These are phyloP conservation scores for Xerocomus brunneocitrinus DNA, from an alignment of 768 basidiomycete species.

Conservation along the genomic window DNA sequence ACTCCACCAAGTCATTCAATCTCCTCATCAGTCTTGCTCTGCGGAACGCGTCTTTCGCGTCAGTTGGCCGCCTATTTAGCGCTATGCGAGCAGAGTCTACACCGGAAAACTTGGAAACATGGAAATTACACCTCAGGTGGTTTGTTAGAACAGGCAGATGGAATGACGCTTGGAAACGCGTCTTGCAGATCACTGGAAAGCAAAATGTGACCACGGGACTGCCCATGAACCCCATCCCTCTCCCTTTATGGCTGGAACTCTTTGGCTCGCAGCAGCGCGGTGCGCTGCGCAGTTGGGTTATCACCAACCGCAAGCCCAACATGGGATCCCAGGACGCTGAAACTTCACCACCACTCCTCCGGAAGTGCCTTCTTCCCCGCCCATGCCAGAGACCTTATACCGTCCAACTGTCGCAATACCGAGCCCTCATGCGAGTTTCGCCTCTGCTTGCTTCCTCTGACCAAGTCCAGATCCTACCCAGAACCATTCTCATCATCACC, in stretches of 20 bases:
- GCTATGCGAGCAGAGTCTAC: slow-evolving; percentile 45
- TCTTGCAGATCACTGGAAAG: slow-evolving; percentile 22
- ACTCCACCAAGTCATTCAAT: slow-evolving; percentile 42
- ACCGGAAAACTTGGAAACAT: slow-evolving; percentile 47
- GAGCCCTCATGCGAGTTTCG: slow-evolving; percentile 38
- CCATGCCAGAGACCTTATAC: slow-evolving; percentile 8
- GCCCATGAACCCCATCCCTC: slow-evolving; percentile 29
- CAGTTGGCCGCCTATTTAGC: slow-evolving; percentile 40
- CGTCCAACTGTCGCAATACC: slow-evolving; percentile 29
- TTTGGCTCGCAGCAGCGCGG: slow-evolving; percentile 41
- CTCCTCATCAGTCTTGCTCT: slow-evolving; percentile 45
- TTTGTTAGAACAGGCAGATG: slow-evolving; percentile 53
- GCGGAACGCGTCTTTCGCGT: slow-evolving; percentile 45
- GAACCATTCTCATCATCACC: slow-evolving; percentile 43
- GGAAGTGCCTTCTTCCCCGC: slow-evolving; percentile 15
- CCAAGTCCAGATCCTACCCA: slow-evolving; percentile 35
- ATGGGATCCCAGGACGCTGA: not conserved
- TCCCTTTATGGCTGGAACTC: slow-evolving; percentile 60
- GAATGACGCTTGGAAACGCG: slow-evolving; percentile 52
- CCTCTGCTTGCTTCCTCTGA: slow-evolving; percentile 36
- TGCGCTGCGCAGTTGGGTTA: slow-evolving; percentile 23
- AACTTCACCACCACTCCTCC: not conserved
- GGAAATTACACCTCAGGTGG: slow-evolving; percentile 53
- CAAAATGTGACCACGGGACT: slow-evolving; percentile 3
- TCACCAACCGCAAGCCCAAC: not conserved